Evolutionary conservation across 805 yeast species (phyloP), one percentile per base, ranked within the genome.

Genomic region (Saturnispora dispora): DNA sequence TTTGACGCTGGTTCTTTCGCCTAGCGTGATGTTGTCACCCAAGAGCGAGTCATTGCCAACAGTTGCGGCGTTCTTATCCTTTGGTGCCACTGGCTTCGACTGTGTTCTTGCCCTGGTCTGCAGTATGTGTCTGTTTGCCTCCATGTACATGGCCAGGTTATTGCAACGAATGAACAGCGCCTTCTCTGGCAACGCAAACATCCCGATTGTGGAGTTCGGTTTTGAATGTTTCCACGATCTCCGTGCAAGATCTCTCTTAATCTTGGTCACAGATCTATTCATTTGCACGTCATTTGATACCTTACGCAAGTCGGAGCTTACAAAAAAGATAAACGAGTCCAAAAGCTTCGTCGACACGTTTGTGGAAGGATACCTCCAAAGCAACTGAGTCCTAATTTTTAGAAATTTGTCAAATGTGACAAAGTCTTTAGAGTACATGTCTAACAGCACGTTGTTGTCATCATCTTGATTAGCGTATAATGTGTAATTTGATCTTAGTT

Each of bases 31-130:
- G 36, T 72, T 70, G 10, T 71, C 73, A 10, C 91, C 97, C 11
- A 91, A 82, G 37, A 83, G 66, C 0, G 96, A 86, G 66, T 91
- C 99, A 9, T 82, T 83, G 51, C 98, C 97, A 35, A 93, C 79
- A 15, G 84, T 83, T 1, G 96, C 91, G 4, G 79, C 73, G 11
- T 71, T 67, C 81, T 61, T 76, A 73, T 1, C 72, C 63, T 47
- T 63, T 60, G 36, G 27, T 17, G 41, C 41, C 22, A 20, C 41
- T 4, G 22, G 41, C 22, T 37, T 37, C 15, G 41, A 8, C 22
- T 37, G 41, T 10, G 41, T 37, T 20, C 41, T 37, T 5, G 41
- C 41, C 13, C 22, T 37, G 22, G 2, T 37, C 62, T 79, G 85
- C 77, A 91, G 76, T 52, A 84, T 74, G 61, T 78, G 75, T 55